A percentile compares a stretch with the other conserved stretches of the same genome.
Conservation (phyloP, 495 filamentous ascomycete species). For the Rhypophila decipiens region DNA sequence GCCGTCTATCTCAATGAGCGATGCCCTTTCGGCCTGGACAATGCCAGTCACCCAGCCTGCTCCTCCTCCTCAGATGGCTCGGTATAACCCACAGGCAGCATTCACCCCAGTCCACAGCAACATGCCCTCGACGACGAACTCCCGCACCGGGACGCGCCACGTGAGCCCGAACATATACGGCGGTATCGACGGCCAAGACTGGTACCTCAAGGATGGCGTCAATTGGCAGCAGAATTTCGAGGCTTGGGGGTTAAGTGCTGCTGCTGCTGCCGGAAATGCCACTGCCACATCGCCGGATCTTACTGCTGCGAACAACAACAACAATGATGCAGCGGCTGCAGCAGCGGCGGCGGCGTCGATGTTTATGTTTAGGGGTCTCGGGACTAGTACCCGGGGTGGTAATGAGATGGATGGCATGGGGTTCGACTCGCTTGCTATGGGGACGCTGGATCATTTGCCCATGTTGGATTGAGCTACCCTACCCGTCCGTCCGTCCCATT, state of each 20-base stretch:
- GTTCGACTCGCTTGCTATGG: constrained; percentile 20
- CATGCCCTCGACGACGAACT: not conserved
- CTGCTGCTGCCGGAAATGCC: not conserved
- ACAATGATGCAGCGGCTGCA: not conserved
- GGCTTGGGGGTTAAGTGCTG: constrained; percentile 28
- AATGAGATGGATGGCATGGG: constrained; percentile 14
- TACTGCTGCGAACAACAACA: not conserved
- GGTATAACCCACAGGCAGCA: not conserved
- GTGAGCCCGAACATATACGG: constrained; percentile 20
- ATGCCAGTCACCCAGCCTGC: constrained; percentile 12
- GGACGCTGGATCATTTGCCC: constrained; percentile 21
- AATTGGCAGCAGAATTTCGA: constrained; percentile 45
- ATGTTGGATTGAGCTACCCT: constrained; percentile 19
- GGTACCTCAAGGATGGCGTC: constrained; percentile 45
- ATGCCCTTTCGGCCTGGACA: constrained; percentile 19
- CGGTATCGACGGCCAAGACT: constrained; percentile 42
- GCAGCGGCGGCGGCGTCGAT: constrained; percentile 7
- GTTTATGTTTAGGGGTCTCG: constrained; percentile 25
- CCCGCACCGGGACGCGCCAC: constrained; percentile 6
- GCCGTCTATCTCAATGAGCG: constrained; percentile 20
- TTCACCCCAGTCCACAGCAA: constrained; percentile 9
- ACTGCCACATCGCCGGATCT: not conserved
- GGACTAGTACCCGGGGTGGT: not conserved
- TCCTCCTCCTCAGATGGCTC: constrained; percentile 11
- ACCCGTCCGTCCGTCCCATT: no score